A percentile compares a stretch with the other conserved stretches of the same genome.
Evolutionary conservation across 1,139 yeast species (phyloP).

Genomic region (Zygosaccharomyces pseudobailii): DNA sequence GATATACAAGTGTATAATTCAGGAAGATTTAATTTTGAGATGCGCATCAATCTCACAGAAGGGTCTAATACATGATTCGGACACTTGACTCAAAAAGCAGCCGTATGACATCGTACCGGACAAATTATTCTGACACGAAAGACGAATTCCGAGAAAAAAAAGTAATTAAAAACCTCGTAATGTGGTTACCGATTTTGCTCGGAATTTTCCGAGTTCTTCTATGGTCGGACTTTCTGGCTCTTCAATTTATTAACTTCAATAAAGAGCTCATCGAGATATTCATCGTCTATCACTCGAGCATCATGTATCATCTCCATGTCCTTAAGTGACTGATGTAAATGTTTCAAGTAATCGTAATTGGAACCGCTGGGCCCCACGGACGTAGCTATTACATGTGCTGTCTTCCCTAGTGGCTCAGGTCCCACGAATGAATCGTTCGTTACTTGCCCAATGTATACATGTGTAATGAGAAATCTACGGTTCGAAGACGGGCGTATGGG

Average conservation of each 20-base stretch:
- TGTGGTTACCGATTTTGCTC: not conserved
- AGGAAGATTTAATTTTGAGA: too few relatives aligned
- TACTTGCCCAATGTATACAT: constrained; percentile 78
- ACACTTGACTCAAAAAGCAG: not conserved
- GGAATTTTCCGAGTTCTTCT: not conserved
- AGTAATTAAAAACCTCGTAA: not conserved
- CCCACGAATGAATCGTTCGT: constrained; percentile 81
- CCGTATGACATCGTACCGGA: not conserved
- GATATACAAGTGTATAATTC: too few relatives aligned
- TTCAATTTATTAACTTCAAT: constrained; percentile 1
- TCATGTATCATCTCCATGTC: constrained; percentile 21
- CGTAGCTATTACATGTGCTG: constrained; percentile 56
- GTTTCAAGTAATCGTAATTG: constrained; percentile 63
- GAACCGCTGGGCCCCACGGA: constrained; percentile 78
- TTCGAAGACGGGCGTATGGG: constrained; percentile 36
- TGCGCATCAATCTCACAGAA: too few relatives aligned
- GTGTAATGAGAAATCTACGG: constrained; percentile 48
- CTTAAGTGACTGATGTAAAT: constrained; percentile 50
- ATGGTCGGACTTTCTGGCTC: not conserved
- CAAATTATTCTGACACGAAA: not conserved
- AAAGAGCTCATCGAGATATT: constrained; percentile 5
- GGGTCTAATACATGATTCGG: not conserved
- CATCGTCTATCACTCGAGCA: not conserved
- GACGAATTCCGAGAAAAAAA: not conserved
- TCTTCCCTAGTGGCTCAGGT: constrained; percentile 54